These are phyloP conservation scores for Parasitella parasitica DNA, from an alignment of 371 early-diverging fungal species.

Conservation along the genomic window DNA sequence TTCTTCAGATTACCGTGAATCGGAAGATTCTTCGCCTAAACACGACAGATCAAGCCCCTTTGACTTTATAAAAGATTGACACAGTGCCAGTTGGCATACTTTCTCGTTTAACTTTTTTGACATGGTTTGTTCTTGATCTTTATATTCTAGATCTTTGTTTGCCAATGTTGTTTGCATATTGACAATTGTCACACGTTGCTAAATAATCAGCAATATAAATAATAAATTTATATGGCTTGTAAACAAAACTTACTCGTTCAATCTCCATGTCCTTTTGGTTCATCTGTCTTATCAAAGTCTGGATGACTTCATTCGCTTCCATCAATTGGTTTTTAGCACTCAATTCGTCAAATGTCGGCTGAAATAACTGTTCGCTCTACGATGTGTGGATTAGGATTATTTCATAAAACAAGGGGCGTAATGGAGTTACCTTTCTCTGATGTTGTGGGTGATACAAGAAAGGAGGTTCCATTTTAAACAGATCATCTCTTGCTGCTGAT, in stretches of 20 bases:
- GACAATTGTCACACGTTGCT: slow-evolving; percentile 22
- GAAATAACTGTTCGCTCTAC: neutral
- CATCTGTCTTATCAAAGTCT: slow-evolving; percentile 22
- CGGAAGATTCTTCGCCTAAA: slow-evolving; percentile 4
- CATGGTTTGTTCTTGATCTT: slow-evolving; percentile 27
- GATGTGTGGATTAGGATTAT: neutral
- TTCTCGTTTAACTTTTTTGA: slow-evolving; percentile 15
- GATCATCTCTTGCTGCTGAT: slow-evolving; percentile 1
- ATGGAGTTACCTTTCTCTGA: slow-evolving; percentile 5
- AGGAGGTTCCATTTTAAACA: slow-evolving; percentile 1
- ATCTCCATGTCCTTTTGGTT: slow-evolving; percentile 2
- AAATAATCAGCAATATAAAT: neutral
- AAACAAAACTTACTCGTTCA: slow-evolving; percentile 5
- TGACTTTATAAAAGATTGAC: slow-evolving; percentile 8
- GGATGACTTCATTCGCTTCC: slow-evolving; percentile 23
- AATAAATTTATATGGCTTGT: neutral
- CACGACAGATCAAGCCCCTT: slow-evolving; percentile 5
- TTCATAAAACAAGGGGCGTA: neutral
- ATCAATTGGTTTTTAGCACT: slow-evolving; percentile 17
- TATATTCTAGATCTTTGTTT: slow-evolving; percentile 31
- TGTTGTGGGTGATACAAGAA: slow-evolving; percentile 15
- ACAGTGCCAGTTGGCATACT: slow-evolving; percentile 2
- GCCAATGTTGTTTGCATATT: slow-evolving; percentile 28
- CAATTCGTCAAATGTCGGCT: neutral
- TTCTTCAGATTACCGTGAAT: neutral